Conservation (phyloP, 108 stramenopile genomes). For the Nitzschia putrida region DNA sequence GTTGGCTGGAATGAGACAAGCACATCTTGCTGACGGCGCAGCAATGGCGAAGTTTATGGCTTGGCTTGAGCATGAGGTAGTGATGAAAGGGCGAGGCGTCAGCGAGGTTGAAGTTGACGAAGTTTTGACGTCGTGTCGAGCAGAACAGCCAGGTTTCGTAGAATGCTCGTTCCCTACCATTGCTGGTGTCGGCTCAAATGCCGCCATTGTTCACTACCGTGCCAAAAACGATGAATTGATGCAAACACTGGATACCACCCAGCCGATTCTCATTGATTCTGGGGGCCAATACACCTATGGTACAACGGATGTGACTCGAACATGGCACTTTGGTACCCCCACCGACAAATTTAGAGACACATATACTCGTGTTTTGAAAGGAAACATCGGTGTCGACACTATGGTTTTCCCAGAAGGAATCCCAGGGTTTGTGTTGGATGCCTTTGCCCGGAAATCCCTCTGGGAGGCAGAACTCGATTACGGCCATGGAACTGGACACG, state of each 20-base stretch:
- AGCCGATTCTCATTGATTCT: slow-evolving; percentile 90
- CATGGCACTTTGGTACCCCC: slow-evolving; percentile 90
- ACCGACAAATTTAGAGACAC: slow-evolving; percentile 72
- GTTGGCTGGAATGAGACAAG: slow-evolving; percentile 89
- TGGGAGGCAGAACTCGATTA: slow-evolving; percentile 95
- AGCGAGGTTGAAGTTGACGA: slow-evolving; percentile 90
- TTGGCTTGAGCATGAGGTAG: slow-evolving; percentile 81
- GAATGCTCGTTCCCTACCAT: slow-evolving; percentile 93
- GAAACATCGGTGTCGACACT: slow-evolving; percentile 89
- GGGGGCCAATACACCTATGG: slow-evolving; percentile 95
- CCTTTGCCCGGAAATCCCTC: slow-evolving; percentile 86
- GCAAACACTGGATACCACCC: slow-evolving; percentile 62
- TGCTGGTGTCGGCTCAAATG: slow-evolving; percentile 93
- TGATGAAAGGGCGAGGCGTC: slow-evolving; percentile 53
- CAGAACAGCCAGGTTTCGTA: slow-evolving; percentile 73
- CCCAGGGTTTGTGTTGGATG: slow-evolving; percentile 92
- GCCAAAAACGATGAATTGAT: slow-evolving; percentile 72
- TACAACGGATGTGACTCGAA: slow-evolving; percentile 97
- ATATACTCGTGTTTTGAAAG: slow-evolving; percentile 95
- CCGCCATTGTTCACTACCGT: slow-evolving; percentile 96
- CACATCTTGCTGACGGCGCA: slow-evolving; percentile 94
- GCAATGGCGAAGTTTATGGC: slow-evolving; percentile 92
- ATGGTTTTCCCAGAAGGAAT: slow-evolving; percentile 95
- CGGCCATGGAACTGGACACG: slow-evolving; percentile 97
- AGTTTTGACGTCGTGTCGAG: slow-evolving; percentile 80